Evolutionary conservation across 495 filamentous ascomycete species (phyloP).

Genomic region (Penicillium fimorum): DNA sequence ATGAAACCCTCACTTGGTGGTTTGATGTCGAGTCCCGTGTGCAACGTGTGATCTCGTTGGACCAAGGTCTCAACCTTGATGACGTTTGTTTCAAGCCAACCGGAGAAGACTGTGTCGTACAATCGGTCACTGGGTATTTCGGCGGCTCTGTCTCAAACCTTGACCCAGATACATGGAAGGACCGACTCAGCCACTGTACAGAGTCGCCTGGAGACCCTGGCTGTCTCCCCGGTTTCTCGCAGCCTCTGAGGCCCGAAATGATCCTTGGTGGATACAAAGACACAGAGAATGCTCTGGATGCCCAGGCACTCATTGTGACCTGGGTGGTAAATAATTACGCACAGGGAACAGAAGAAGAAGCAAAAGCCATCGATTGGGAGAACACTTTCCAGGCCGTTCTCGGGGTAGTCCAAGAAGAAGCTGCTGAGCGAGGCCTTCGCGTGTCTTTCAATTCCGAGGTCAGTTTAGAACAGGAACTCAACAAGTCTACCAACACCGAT

Average conservation of each 20-base stretch:
- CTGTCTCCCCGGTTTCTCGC: conserved; percentile 83
- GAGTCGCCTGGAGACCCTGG: conserved; percentile 64
- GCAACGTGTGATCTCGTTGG: conserved; percentile 61
- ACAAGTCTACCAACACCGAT: conserved; percentile 96
- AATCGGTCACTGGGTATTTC: conserved; percentile 86
- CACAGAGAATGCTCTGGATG: conserved; percentile 64
- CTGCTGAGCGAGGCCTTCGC: conserved; percentile 70
- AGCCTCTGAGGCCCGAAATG: conserved; percentile 80
- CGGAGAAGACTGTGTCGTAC: conserved; percentile 85
- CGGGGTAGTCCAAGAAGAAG: conserved; percentile 73
- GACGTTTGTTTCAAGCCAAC: conserved; percentile 95
- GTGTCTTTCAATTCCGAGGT: conserved; percentile 94
- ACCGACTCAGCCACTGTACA: conserved; percentile 66
- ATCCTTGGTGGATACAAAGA: conserved; percentile 78
- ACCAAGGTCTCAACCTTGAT: conserved; percentile 63
- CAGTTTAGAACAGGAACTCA: conserved; percentile 86
- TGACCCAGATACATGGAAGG: conserved; percentile 64
- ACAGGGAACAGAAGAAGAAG: conserved; percentile 66
- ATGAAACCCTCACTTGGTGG: conserved; percentile 91
- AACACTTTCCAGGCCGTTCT: conserved; percentile 68
- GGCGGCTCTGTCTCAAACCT: conserved; percentile 62
- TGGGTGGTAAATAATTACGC: conserved; percentile 94
- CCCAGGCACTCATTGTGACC: conserved; percentile 78
- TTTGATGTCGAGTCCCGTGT: conserved; percentile 82
- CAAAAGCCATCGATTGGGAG: conserved; percentile 86